Evolutionary conservation across 257 asterid species (phyloP).

Genomic region (Solanum neorickii): DNA sequence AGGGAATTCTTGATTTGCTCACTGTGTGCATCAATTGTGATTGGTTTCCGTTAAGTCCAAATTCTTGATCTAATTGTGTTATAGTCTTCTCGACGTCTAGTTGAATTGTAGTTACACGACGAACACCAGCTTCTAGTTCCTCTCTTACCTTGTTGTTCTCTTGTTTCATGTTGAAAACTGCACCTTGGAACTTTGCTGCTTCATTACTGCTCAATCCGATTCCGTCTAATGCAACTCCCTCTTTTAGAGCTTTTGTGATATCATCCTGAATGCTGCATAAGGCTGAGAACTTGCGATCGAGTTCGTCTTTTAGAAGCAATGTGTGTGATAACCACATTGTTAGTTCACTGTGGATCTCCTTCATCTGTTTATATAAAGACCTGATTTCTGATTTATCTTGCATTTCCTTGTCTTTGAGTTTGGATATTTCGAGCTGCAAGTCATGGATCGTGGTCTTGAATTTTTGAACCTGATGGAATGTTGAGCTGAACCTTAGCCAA

Average conservation of each 20-base stretch:
- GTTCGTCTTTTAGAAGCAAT: constrained; percentile 49
- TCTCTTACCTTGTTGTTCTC: constrained; percentile 77
- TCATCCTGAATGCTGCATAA: constrained; percentile 71
- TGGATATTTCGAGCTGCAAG: constrained; percentile 22
- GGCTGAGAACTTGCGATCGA: constrained; percentile 44
- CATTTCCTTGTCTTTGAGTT: constrained; percentile 19
- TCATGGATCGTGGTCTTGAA: constrained; percentile 17
- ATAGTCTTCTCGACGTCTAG: constrained; percentile 46
- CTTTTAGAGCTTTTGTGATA: constrained; percentile 49
- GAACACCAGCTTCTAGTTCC: constrained; percentile 56
- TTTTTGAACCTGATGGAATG: constrained; percentile 42
- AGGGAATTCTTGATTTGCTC: constrained; percentile 39
- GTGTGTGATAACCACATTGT: constrained; percentile 68
- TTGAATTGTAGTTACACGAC: constrained; percentile 42
- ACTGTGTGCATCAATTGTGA: constrained; percentile 31
- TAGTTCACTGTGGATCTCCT: constrained; percentile 66
- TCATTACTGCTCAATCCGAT: constrained; percentile 57
- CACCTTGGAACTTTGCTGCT: constrained; percentile 92
- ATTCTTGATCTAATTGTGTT: constrained; percentile 47
- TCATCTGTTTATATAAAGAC: constrained; percentile 71
- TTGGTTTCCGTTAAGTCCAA: constrained; percentile 41
- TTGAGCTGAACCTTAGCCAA: constrained; percentile 52
- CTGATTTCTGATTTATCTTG: constrained; percentile 49
- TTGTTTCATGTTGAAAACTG: constrained; percentile 78
- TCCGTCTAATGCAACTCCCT: constrained; percentile 50